Conservation (phyloP, 768 basidiomycete species). For the Amanita exitialis region DNA sequence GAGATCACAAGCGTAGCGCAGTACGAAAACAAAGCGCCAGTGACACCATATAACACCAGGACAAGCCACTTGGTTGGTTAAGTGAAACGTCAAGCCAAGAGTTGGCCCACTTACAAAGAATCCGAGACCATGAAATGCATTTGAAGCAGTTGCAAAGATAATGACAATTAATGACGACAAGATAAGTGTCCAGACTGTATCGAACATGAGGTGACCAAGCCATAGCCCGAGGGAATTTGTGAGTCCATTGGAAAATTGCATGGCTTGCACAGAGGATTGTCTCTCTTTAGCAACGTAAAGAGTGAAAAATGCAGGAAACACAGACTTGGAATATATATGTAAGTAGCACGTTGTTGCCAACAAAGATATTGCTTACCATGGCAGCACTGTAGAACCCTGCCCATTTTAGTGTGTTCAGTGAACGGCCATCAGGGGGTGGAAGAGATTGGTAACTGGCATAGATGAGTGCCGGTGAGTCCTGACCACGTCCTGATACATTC, state of each 20-base stretch:
- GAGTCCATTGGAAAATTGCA: slow-evolving; percentile 74
- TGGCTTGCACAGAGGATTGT: slow-evolving; percentile 64
- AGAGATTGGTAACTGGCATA: slow-evolving; percentile 46
- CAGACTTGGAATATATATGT: slow-evolving; percentile 35
- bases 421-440: slow-evolving; percentile 44
- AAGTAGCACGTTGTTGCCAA: not conserved
- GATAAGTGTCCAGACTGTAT: slow-evolving; percentile 49
- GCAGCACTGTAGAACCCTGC: slow-evolving; percentile 61
- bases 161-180: slow-evolving; percentile 55
- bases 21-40: slow-evolving; percentile 61
- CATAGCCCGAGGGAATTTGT: slow-evolving; percentile 61
- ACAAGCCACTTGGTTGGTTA: slow-evolving; percentile 48
- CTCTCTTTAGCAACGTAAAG: slow-evolving; percentile 71
- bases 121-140: slow-evolving; percentile 63
- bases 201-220: slow-evolving; percentile 74
- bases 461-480: slow-evolving; percentile 39
- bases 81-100: slow-evolving; percentile 1
- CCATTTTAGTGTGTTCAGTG: slow-evolving; percentile 62
- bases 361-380: slow-evolving; percentile 38
- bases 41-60: slow-evolving; percentile 60
- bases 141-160: slow-evolving; percentile 42
- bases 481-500: slow-evolving; percentile 33
- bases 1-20: slow-evolving; percentile 48
- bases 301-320: slow-evolving; percentile 76
- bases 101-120: slow-evolving; percentile 34